Base-by-base conservation (phyloP, 2,329 filamentous ascomycete genomes). In the Lasiodiplodia citricola region DNA sequence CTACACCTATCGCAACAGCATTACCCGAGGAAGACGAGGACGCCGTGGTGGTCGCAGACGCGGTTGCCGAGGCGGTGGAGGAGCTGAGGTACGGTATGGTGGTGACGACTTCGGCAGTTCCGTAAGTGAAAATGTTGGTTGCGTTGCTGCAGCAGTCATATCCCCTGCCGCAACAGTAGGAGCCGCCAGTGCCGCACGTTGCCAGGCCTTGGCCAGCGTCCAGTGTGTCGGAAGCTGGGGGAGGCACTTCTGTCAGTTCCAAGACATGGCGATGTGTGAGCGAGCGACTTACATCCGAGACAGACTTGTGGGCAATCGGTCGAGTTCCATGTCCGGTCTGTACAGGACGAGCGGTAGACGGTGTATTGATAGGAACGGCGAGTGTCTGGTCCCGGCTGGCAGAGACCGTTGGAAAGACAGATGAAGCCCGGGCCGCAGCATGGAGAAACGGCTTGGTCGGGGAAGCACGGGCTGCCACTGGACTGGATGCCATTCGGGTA, bases 381-480 rank as follows among this genome's bases (percentile, higher is more conserved):
- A 3, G 67, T 50, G 16, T 73, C 71, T 6, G 72, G 70, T 11
- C 73, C 72, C 16, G 72, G 72, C 23, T 67, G 28, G 66, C 73
- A 75, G 8, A 75, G 73, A 1, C 72, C 72, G 35, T 73, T 74
- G 54, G 71, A 71, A 21, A 73, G 66, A 54, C 73, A 75, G 11
- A 74, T 47, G 56, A 73, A 75, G 16, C 70, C 72, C 35, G 72
- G 73, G 7, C 73, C 73, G 64, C 73, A 75, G 60, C 73, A 75
- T n/a, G 66, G 41, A 50, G 73, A 75, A 3, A 73, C 72, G 13
- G 66, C 62, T 18, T 69, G 62, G 44, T 72, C 58, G 13, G 72
- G 65, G 35, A 69, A 64, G 65, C 73, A 75, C 2, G 71, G 68
- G 58, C 54, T 47, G 14, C 73, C 73, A 54, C 55, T 71, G n/a